Base-by-base conservation (phyloP, 169 alveolate species). In the Plasmodium coatneyi region DNA sequence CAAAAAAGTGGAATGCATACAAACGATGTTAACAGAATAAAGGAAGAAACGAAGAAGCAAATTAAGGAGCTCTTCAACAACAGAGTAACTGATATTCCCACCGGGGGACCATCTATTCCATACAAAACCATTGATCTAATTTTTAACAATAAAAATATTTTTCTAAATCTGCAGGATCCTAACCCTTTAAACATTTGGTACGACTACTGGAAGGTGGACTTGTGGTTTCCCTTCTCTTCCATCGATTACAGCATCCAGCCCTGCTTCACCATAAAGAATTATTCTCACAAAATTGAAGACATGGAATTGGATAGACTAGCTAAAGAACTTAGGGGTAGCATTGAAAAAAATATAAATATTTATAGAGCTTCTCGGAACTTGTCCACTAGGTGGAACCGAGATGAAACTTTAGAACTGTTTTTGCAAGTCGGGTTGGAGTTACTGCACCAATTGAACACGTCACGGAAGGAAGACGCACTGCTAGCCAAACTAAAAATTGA, bases 341-440 rank as follows among this genome's bases (percentile, higher is more conserved):
- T 96, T 79, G 96, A 96, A 52, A 80, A 95, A 39, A 80, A 83
- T 86, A 84, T 96, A n/a, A 94, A 92, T 54, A 83, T 95, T 60
- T 96, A 95, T 86, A 92, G 98, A 82, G 95, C 89, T 32, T 96
- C 98, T 43, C 97, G 97, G 83, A 97, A 97, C 92, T 95, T 97
- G 72, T 95, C 95, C 60, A 97, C 98, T 30, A 84, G 97, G 41
- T 97, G 97, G 97, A 97, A 97, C 93, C 93, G 92, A 71, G 97
- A 96, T 84, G 96, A 95, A 39, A 93, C 96, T 4, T 74, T 97
- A 46, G 92, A 95, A 39, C 80, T 83, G 32, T 97, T 95, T 89
- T 89, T 97, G 80, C 96, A 94, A 89, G 96, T 95, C 39, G 98
- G 98, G 3, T 36, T 96, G 71, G 96, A 93, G 81, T 91, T 97